A percentile compares a stretch with the other conserved stretches of the same genome.
Conservation (phyloP, 2,329 filamentous ascomycete species). For the Xylariaceae sp. region DNA sequence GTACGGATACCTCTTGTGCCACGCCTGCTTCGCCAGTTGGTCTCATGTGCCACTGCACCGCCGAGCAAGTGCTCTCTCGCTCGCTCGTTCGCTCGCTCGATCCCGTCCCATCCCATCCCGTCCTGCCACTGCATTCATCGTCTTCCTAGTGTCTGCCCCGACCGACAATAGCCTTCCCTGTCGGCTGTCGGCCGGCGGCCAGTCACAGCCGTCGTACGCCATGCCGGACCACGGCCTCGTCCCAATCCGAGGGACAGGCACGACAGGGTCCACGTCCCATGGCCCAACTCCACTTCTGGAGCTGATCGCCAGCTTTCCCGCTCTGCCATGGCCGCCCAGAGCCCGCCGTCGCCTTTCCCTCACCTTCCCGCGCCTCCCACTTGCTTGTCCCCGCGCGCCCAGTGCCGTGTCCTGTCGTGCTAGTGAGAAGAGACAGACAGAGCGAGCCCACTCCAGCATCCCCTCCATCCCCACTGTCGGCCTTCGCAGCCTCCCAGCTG, state of each 20-base stretch:
- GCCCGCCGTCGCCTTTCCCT: neutral
- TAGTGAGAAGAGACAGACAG: neutral
- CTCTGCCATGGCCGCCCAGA: neutral
- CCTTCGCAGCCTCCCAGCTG: too few species aligned
- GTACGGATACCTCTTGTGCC: neutral
- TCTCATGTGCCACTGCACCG: neutral
- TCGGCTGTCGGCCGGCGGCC: slow-evolving; percentile 7
- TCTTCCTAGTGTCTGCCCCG: slow-evolving; percentile 9
- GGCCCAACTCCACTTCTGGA: neutral
- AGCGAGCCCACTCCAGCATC: neutral
- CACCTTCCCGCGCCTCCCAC: neutral
- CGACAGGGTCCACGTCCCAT: too few species aligned
- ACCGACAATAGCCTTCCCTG: slow-evolving; percentile 15
- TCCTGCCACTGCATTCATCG: neutral
- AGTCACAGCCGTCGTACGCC: slow-evolving; percentile 4
- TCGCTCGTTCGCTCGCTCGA: too few species aligned
- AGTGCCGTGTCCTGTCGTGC: neutral
- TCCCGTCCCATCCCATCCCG: too few species aligned
- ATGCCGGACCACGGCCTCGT: neutral
- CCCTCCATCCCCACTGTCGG: neutral
- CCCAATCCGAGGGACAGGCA: too few species aligned
- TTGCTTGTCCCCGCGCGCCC: neutral
- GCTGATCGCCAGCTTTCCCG: slow-evolving; percentile 1
- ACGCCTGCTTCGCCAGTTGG: slow-evolving; percentile 3
- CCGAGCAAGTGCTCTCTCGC: neutral